Base-by-base conservation (phyloP, 257 asterid species). In the Datura wrightii region DNA sequence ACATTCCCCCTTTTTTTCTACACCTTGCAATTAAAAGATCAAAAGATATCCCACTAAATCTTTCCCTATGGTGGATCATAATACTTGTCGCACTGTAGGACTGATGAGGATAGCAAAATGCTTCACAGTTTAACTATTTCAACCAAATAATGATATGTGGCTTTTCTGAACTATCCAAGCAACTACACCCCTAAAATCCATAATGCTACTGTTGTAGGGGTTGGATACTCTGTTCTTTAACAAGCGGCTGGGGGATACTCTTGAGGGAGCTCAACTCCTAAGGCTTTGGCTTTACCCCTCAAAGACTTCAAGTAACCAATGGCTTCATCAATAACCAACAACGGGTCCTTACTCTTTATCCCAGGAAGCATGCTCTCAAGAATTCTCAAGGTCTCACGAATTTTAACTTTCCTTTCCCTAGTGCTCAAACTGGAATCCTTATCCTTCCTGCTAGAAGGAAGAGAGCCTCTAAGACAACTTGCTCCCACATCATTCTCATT, bases 311-410 rank as follows among this genome's bases (percentile, higher is more conserved):
- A 89, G 91, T 92, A 92, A 19, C 55, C 84, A 18, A 95, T 93
- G 8, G 97, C 94, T 41, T 91, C 86, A 78, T 95, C 98, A 44
- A 95, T 92, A 83, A 93, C 85, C 89, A 93, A 88, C 66, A 92
- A 70, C 6, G 97, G 94, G 79, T 95, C 91, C 19, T 89, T 86
- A 84, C 84, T 88, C 71, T 89, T 85, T 52, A 84, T 50, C 54
- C 94, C 95, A 0, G 97, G 96, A 67, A 93, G 85, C 55, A 95
- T 86, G 46, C 90, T 86, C 84, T 86, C 87, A 10, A 95, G 89
- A 82, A 91, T 87, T 86, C 85, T 89, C 81, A 95, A 83, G 1
- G 92, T 89, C 50, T 88, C 82, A 1, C 84, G 89, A 48, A 93
- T 88, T 84, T 89, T 92, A 13, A 79, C 90, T 91, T 88, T 91